Base-by-base conservation (phyloP, 106 monocot genomes). In the Ottelia alismoides region DNA sequence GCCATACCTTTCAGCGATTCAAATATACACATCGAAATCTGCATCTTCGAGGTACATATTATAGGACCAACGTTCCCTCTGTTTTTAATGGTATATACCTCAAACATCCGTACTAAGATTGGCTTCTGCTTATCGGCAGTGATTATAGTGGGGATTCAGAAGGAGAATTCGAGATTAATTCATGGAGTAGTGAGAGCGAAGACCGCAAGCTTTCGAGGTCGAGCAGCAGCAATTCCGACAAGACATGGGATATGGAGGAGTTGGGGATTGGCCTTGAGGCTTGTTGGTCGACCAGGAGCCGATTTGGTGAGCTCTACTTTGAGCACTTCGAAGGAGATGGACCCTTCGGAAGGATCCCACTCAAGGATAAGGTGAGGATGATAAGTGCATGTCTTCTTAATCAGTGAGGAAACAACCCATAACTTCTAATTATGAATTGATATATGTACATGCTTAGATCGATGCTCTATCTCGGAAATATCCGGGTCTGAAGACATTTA, bases 1-100 rank as follows among this genome's bases (percentile, higher is more conserved):
- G 11, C 88, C 88, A 22, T 73, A 78, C 55, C 60, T 96, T 6
- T 96, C 96, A n/a, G 84, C 72, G 11, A 70, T 96, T 53, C 89
- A 96, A 61, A 72, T 96, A 25, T 96, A 89, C 70, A 79, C 96
- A 1, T 60, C 24, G 31, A 82, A 79, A 70, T 25, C 59, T 16
- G 5, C 54, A 48, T 25, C 65, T 40, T 25, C 45, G 17, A 96
- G 96, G 96, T 92, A 43, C 16, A 43, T 43, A 43, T 43, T 7
- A 6, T 43, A 16, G 10, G 6, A 6, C 16, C 16, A 16, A 6
- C 16, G 40, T 43, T 6, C 16, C 16, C 40, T 7, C 16, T 43
- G 10, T 43, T 7, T 43, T 16, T 6, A 43, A 6, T 43, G 6
- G 40, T 43, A 43, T 43, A 7, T 43, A 43, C 6, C 16, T 43